A percentile compares a stretch with the other conserved stretches of the same genome.
Evolutionary conservation across 2,329 filamentous ascomycete genomes (phyloP).

Genomic region (Sporothrix humicola): DNA sequence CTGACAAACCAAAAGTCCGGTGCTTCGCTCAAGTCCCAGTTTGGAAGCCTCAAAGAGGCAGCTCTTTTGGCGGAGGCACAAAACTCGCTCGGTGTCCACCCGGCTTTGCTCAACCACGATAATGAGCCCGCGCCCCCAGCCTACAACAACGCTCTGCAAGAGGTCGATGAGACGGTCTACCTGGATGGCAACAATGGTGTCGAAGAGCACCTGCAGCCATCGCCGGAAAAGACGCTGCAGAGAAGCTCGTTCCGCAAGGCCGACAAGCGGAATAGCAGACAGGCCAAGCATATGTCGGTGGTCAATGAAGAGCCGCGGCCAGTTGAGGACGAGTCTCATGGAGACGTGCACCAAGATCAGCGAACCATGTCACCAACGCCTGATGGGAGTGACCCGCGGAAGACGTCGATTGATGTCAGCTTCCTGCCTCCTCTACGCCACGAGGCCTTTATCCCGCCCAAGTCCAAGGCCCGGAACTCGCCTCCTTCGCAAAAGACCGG

Average conservation of each 20-base stretch:
- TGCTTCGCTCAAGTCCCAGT: slow-evolving; percentile 20
- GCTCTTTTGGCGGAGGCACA: slow-evolving; percentile 14
- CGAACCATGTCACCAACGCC: not conserved
- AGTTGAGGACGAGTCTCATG: not conserved
- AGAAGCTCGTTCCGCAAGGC: slow-evolving; percentile 24
- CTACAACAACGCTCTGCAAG: not conserved
- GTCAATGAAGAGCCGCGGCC: slow-evolving; percentile 24
- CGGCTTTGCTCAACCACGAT: slow-evolving; percentile 15
- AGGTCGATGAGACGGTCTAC: not conserved
- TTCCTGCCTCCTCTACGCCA: slow-evolving; percentile 50
- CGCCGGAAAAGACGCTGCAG: not conserved
- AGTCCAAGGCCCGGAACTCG: slow-evolving; percentile 34
- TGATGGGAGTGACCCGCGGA: slow-evolving; percentile 5
- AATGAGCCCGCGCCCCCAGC: not conserved
- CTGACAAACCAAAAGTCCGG: slow-evolving; percentile 35
- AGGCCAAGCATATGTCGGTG: slow-evolving; percentile 33
- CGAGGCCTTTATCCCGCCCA: slow-evolving; percentile 46
- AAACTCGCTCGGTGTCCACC: slow-evolving; percentile 22
- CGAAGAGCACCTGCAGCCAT: not conserved
- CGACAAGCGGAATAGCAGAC: slow-evolving; percentile 32
- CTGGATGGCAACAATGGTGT: not conserved
- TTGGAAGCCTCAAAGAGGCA: slow-evolving; percentile 22
- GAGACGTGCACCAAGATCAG: not conserved
- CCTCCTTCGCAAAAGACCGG: not conserved
- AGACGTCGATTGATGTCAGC: slow-evolving; percentile 40